These are phyloP conservation scores for Trametes cingulata DNA, from an alignment of 768 basidiomycete species.

Conservation along the genomic window DNA sequence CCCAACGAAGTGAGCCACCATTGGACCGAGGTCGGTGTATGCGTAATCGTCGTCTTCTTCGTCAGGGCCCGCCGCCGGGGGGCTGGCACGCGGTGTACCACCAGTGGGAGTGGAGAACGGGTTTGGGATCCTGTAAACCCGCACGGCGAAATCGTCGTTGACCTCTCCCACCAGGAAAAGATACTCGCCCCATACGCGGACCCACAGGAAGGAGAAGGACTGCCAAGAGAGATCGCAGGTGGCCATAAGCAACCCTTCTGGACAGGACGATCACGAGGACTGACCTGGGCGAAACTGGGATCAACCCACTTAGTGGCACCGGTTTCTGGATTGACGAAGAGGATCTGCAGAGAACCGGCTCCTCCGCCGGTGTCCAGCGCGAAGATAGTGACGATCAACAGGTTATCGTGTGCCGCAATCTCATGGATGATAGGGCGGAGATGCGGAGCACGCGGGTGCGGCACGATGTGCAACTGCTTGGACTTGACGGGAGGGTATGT, in stretches of 20 bases:
- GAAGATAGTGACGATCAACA: conserved; percentile 25
- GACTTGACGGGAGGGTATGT: conserved; percentile 9
- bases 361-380: conserved; percentile 22
- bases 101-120: conserved; percentile 1
- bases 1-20: conserved; percentile 19
- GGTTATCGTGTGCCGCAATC: conserved; percentile 12
- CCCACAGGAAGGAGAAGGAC: conserved; percentile 36
- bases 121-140: conserved; percentile 34
- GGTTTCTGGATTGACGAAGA: conserved; percentile 22
- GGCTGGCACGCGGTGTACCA: conserved; percentile 4
- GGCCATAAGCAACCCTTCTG: background rate
- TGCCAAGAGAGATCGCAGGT: conserved; percentile 7
- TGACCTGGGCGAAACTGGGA: conserved; percentile 21
- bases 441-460: conserved; percentile 19
- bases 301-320: conserved; percentile 28
- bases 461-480: conserved; percentile 14
- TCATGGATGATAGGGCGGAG: conserved; percentile 23
- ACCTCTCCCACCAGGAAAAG: conserved; percentile 37
- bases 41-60: conserved; percentile 15
- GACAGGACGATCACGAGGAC: conserved; percentile 21
- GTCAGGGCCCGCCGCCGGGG: background rate
- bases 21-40: conserved; percentile 22
- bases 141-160: conserved; percentile 32
- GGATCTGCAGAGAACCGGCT: conserved; percentile 24
- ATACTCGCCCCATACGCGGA: conserved; percentile 34